Evolutionary conservation across 306 rosid species (phyloP).

Genomic region (Glycyrrhiza uralensis): DNA sequence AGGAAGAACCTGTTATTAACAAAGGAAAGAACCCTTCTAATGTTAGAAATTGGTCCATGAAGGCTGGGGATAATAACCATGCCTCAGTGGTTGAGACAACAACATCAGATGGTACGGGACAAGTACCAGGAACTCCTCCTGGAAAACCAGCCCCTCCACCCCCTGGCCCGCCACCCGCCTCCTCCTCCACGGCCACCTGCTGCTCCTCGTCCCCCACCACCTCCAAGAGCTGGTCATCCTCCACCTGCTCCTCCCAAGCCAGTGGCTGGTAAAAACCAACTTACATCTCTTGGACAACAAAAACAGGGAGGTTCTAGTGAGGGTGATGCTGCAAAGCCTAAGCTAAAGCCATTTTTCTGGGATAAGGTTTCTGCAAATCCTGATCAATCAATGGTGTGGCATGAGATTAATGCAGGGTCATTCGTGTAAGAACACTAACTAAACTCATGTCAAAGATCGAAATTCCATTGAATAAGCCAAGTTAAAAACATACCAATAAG

Average conservation of each 20-base stretch:
- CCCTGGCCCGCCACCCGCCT: conserved; percentile 41
- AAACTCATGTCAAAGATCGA: conserved; percentile 16
- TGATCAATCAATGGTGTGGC: conserved; percentile 95
- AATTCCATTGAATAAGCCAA: conserved; percentile 13
- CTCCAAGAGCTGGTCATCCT: conserved; percentile 23
- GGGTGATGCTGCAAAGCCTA: conserved; percentile 56
- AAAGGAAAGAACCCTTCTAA: conserved; percentile 27
- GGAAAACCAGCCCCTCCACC: conserved; percentile 46
- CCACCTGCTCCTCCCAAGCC: conserved; percentile 71
- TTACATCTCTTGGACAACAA: conserved; percentile 25
- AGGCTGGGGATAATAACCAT: conserved; percentile 28
- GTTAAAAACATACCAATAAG: background rate
- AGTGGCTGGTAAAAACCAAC: conserved; percentile 39
- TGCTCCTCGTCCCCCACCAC: conserved; percentile 43
- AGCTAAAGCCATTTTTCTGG: conserved; percentile 96
- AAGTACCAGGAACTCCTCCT: conserved; percentile 42
- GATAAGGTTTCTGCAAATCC: conserved; percentile 84
- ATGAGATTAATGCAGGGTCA: conserved; percentile 81
- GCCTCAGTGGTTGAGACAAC: conserved; percentile 26
- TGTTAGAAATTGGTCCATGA: conserved; percentile 27
- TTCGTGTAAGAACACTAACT: conserved; percentile 72
- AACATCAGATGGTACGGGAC: conserved; percentile 32
- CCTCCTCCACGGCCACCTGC: conserved; percentile 5
- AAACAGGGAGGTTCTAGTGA: conserved; percentile 24
- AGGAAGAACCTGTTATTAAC: conserved; percentile 27